Evolutionary conservation across 495 filamentous ascomycete species (phyloP), one percentile per base, ranked within the genome.

Genomic region (Podospora australis): DNA sequence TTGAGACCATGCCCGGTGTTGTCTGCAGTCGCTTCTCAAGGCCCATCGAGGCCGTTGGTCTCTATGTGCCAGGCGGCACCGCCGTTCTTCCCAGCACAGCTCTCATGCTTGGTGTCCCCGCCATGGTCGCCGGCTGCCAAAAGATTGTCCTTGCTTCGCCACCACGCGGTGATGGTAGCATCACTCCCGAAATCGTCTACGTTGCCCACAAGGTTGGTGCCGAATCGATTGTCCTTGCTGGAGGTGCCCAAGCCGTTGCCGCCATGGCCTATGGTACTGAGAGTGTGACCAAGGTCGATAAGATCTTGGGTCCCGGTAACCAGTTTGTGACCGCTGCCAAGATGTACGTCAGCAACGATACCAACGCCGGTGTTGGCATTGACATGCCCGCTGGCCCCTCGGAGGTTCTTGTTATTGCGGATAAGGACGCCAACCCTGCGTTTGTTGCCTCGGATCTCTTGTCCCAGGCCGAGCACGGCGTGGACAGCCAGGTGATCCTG

Each of bases 271-370:
- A 92, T 57, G 88, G 88, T 21, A 94, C 88, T 7, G 80, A 87
- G 60, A 83, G 73, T 59, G 79, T 97, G 49, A 87, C 70, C 62
- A 98, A 98, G 71, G 94, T 97, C 14, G 92, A 98, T 75, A 98
- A 98, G 81, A 96, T 98, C 57, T 79, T 98, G 4, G 92, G 92
- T 1, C 92, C 92, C 2, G 92, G 92, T 30, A 98, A 98, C 68
- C 92, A 98, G 68, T 98, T 97, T 60, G 94, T 98, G 22, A 98
- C 92, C 0, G 92, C 94, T 0, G 92, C 87, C 41, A 98, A 98
- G 80, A 98, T 98, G 92, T 69, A 86, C 48, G 92, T 98, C 6
- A 82, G 83, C 62, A 98, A 97, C 66, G 94, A 97, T 60, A 96
- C 92, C 26, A 90, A 85, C 43, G 92, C 92, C 1, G 83, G 86